Base-by-base conservation (phyloP, 1,284 basidiomycete species). In the Ganoderma leucocontextum region DNA sequence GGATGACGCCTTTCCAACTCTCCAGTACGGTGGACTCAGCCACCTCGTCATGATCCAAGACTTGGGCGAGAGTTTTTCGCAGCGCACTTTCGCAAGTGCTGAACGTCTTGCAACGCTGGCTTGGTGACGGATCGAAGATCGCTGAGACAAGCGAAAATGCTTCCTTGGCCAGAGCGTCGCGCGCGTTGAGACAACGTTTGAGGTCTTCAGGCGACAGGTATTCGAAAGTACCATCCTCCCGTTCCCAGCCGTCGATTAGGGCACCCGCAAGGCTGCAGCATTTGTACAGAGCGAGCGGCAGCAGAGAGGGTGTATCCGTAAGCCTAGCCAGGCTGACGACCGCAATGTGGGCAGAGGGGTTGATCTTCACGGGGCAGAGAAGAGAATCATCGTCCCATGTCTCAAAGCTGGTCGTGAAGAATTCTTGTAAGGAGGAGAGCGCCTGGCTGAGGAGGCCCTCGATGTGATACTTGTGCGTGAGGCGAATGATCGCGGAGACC, bases 401-500 rank as follows among this genome's bases (percentile, higher is more conserved):
- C 33, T 29, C 6, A 29, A 55, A 55, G 1, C 25, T 53, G 25
- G 52, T 29, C 5, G 42, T 6, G 22, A 62, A 49, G 36, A 9
- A 64, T 12, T 47, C 55, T 19, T 60, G 39, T 2, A 64, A 38
- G 7, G n/a, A 22, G 17, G 19, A 49, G 0, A 66, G 22, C 3
- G 60, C 62, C 13, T 62, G 38, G 4, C 17, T 47, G 22, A 39
- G 52, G 5, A 67, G 17, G 38, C n/a, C n/a, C 19, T 63, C 57
- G 9, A 65, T 19, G n/a, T 52, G 22, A 47, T 69, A 69, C 42
- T 65, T 69, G 41, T 65, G 60, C 2, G 64, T 53, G 49, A 69
- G 60, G 22, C 64, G 67, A 8, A 65, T 36, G 25, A 69, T 33
- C 1, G 67, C 67, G 55, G 39, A 60, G 19, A 64, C 12, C 25